Conservation (phyloP, 164 flowering plant genomes). For the Liriodendron chinense region DNA sequence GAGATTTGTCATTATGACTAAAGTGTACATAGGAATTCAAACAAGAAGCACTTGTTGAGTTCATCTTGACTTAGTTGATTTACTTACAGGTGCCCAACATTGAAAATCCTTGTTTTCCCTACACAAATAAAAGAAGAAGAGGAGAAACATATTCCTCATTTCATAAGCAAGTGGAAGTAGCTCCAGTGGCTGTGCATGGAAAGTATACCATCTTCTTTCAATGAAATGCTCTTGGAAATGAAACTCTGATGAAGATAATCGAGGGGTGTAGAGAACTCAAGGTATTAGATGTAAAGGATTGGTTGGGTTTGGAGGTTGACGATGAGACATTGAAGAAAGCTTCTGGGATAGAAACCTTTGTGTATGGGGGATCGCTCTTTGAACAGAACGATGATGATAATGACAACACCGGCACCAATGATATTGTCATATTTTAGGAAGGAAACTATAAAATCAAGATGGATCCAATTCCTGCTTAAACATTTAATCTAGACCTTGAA, state of each 20-base stretch:
- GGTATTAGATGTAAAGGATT: slow-evolving; percentile 1
- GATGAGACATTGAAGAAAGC: slow-evolving; percentile 5
- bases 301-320: slow-evolving; percentile 3
- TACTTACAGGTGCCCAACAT: slow-evolving; percentile 1
- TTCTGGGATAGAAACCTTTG: slow-evolving; percentile 6
- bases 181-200: background rate
- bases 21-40: too few relatives aligned
- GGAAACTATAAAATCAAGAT: too few relatives aligned
- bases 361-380: background rate
- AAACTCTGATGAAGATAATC: slow-evolving; percentile 4
- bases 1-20: too few relatives aligned
- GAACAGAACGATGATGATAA: background rate
- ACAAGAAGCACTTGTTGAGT: too few relatives aligned
- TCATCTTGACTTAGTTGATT: too few relatives aligned
- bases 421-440: too few relatives aligned
- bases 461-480: too few relatives aligned
- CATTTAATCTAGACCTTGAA: too few relatives aligned
- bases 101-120: background rate
- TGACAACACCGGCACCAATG: too few relatives aligned
- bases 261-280: slow-evolving; percentile 12
- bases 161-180: background rate
- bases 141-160: background rate
- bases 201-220: background rate
- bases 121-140: background rate
- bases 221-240: slow-evolving; percentile 5